Percentiles rank a stretch among this genome's conserved stretches.
Evolutionary conservation across 73 alveolate species (phyloP).

Genomic region (Effrenium voratum): DNA sequence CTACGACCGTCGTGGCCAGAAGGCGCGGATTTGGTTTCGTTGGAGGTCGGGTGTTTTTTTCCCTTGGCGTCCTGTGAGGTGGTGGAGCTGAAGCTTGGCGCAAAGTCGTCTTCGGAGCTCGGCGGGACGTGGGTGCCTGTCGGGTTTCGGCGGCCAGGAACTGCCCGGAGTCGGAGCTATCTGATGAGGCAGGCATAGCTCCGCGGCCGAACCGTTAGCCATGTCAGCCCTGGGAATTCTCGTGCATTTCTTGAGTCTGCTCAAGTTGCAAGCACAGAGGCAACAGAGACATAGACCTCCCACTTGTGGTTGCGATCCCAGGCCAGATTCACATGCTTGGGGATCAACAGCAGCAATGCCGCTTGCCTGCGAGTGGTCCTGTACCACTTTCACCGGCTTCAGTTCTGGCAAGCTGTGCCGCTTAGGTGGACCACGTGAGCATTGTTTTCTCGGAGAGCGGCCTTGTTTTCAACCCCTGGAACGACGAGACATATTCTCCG

Average conservation of each 20-base stretch:
- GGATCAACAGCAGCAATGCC: conserved; percentile 59
- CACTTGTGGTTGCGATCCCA: background rate
- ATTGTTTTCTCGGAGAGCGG: conserved; percentile 59
- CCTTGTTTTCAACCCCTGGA: conserved; percentile 58
- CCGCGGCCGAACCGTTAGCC: background rate
- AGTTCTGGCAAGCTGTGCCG: background rate
- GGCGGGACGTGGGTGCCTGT: background rate
- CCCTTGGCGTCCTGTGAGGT: background rate
- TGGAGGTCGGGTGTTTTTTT: background rate
- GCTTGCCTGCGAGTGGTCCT: background rate
- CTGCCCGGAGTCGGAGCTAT: conserved; percentile 55
- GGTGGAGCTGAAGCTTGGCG: conserved; percentile 49
- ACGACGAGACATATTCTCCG: conserved; percentile 43
- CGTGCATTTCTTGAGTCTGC: background rate
- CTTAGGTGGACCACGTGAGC: conserved; percentile 72
- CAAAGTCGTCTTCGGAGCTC: background rate
- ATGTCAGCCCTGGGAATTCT: background rate
- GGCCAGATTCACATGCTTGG: conserved; percentile 83
- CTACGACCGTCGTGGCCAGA: conserved; percentile 69
- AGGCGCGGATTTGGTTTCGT: background rate
- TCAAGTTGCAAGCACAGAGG: background rate
- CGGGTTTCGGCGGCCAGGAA: background rate
- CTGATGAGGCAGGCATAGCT: conserved; percentile 56
- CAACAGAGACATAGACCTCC: background rate
- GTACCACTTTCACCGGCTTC: background rate